Evolutionary conservation across 768 basidiomycete species (phyloP).

Genomic region (Kwoniella newhampshirensis): DNA sequence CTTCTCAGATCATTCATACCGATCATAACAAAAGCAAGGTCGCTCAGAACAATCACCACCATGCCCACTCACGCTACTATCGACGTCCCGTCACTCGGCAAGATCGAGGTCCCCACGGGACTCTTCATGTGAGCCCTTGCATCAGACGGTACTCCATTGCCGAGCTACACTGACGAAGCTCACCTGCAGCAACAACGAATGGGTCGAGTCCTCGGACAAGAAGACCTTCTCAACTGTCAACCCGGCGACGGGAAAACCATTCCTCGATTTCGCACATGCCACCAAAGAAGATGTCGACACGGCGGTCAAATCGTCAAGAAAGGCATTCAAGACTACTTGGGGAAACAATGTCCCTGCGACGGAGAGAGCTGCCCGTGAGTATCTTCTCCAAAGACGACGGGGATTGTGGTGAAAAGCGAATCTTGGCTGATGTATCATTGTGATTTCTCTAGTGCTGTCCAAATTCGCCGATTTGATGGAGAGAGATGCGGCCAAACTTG

Average conservation of each 20-base stretch:
- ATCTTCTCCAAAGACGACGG: too few relatives aligned
- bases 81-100: slow-evolving; percentile 13
- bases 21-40: neutral
- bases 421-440: neutral
- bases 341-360: slow-evolving; percentile 47
- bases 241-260: slow-evolving; percentile 62
- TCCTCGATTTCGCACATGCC: slow-evolving; percentile 59
- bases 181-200: slow-evolving; percentile 13
- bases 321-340: slow-evolving; percentile 56
- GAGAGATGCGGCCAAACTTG: slow-evolving; percentile 63
- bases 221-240: slow-evolving; percentile 53
- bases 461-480: slow-evolving; percentile 70
- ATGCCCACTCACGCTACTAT: slow-evolving; percentile 23
- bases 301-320: slow-evolving; percentile 61
- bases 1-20: too few relatives aligned
- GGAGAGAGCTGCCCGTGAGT: slow-evolving; percentile 44
- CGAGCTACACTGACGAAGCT: too few relatives aligned
- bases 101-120: slow-evolving; percentile 18
- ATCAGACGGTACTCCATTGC: neutral
- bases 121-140: slow-evolving; percentile 23
- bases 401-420: neutral
- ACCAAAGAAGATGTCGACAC: slow-evolving; percentile 70
- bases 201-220: slow-evolving; percentile 21
- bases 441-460: slow-evolving; percentile 67
- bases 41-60: neutral